Conservation (phyloP, 2,329 filamentous ascomycete genomes). For the Cyclaneusma minus region DNA sequence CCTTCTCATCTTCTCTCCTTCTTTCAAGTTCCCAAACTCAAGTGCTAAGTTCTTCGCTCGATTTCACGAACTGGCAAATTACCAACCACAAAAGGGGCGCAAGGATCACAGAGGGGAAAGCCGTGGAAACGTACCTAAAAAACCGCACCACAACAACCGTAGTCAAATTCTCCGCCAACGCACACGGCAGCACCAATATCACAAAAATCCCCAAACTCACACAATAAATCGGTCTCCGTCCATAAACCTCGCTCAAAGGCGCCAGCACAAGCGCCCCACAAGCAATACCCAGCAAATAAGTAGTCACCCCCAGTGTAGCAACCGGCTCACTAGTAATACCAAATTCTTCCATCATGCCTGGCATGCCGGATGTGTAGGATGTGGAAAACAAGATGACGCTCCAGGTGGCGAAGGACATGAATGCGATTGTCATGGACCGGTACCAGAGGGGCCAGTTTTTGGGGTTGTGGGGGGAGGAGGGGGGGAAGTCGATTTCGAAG, state of each 20-base stretch:
- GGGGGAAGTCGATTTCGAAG: constrained; percentile 61
- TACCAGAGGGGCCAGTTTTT: constrained; percentile 47
- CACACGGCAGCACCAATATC: constrained; percentile 57
- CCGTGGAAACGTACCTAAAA: constrained; percentile 36
- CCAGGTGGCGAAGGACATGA: constrained; percentile 21
- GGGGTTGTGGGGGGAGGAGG: constrained; percentile 47
- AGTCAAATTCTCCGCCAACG: constrained; percentile 48
- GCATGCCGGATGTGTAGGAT: constrained; percentile 58
- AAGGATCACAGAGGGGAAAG: neutral
- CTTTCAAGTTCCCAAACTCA: no score
- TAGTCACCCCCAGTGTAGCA: constrained; percentile 63
- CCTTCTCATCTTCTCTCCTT: constrained; percentile 1
- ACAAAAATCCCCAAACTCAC: constrained; percentile 48
- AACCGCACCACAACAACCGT: constrained; percentile 60
- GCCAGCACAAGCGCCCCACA: constrained; percentile 57
- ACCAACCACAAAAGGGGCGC: neutral
- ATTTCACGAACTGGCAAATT: no score
- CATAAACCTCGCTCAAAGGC: constrained; percentile 57
- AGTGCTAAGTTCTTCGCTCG: no score
- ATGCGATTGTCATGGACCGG: constrained; percentile 20
- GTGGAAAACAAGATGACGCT: constrained; percentile 56
- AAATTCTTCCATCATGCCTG: constrained; percentile 55
- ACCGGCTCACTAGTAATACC: constrained; percentile 37
- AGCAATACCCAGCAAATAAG: constrained; percentile 63
- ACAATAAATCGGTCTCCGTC: constrained; percentile 53